Evolutionary conservation across 2,329 filamentous ascomycete species (phyloP).

Genomic region (Xylariales sp.): DNA sequence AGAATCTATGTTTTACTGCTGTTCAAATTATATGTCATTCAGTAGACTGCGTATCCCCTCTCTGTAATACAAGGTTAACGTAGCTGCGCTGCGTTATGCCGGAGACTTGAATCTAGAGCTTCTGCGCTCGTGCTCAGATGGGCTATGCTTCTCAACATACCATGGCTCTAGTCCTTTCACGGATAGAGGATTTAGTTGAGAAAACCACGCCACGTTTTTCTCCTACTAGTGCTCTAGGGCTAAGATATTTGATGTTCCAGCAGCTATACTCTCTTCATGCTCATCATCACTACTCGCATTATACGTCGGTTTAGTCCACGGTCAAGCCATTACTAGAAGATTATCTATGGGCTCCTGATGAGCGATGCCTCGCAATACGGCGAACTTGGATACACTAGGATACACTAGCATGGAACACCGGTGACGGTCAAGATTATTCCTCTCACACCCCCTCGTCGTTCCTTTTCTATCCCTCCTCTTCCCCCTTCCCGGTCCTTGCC

Average conservation of each 20-base stretch:
- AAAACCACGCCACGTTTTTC: neutral
- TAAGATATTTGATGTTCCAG: neutral
- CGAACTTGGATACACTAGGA: too few relatives aligned
- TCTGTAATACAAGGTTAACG: neutral
- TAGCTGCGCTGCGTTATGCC: neutral
- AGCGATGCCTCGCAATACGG: too few relatives aligned
- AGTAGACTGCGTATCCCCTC: neutral
- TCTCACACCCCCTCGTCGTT: too few relatives aligned
- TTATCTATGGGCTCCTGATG: too few relatives aligned
- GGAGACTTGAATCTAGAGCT: neutral
- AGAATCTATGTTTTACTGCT: conserved; percentile 29
- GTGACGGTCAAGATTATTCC: too few relatives aligned
- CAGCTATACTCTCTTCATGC: neutral
- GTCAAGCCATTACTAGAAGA: too few relatives aligned
- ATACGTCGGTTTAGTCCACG: too few relatives aligned
- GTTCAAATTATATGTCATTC: conserved; percentile 3
- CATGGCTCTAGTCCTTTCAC: neutral
- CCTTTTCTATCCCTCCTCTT: too few relatives aligned
- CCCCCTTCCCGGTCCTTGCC: too few relatives aligned
- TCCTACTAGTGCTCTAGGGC: neutral
- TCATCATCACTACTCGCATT: neutral
- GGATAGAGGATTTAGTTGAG: neutral
- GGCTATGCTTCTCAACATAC: neutral
- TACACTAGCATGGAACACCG: too few relatives aligned
- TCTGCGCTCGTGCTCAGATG: neutral